Conservation (phyloP, 371 early-diverging fungal genomes). For the Mortierella sp. region DNA sequence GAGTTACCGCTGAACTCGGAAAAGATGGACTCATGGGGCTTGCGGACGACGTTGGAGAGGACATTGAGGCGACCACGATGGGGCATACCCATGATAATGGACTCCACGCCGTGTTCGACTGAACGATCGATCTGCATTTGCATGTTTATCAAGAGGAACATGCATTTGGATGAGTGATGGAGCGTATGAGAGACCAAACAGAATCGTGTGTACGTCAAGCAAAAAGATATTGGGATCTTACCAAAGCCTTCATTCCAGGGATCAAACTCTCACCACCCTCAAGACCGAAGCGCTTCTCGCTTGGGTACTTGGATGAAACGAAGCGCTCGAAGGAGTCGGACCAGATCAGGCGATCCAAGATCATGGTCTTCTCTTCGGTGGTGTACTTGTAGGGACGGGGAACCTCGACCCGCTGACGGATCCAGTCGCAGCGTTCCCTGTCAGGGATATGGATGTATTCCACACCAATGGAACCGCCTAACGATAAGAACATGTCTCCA, state of each 20-base stretch:
- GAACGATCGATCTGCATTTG: slow-evolving; percentile 85
- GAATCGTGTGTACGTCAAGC: too few species aligned
- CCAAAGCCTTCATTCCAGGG: slow-evolving; percentile 97
- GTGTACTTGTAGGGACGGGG: slow-evolving; percentile 88
- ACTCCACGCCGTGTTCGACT: slow-evolving; percentile 93
- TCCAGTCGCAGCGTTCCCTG: slow-evolving; percentile 96
- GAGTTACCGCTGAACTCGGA: slow-evolving; percentile 94
- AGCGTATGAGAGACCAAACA: too few species aligned
- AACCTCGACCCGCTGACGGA: slow-evolving; percentile 91
- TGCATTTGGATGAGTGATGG: neutral
- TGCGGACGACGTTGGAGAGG: slow-evolving; percentile 97
- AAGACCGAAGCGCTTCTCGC: slow-evolving; percentile 97
- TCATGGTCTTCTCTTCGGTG: slow-evolving; percentile 87
- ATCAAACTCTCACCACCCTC: slow-evolving; percentile 98
- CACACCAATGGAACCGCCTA: slow-evolving; percentile 91
- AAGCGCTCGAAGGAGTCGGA: slow-evolving; percentile 96
- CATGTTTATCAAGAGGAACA: neutral
- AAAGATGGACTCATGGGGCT: slow-evolving; percentile 97
- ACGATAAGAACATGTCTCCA: neutral
- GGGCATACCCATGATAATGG: slow-evolving; percentile 97
- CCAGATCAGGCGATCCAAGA: slow-evolving; percentile 97
- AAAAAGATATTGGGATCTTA: slow-evolving; percentile 52
- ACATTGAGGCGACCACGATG: slow-evolving; percentile 98
- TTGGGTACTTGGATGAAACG: slow-evolving; percentile 94
- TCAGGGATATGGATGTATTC: slow-evolving; percentile 99